Conservation (phyloP, 495 filamentous ascomycete genomes). For the Venustampulla echinocandica region DNA sequence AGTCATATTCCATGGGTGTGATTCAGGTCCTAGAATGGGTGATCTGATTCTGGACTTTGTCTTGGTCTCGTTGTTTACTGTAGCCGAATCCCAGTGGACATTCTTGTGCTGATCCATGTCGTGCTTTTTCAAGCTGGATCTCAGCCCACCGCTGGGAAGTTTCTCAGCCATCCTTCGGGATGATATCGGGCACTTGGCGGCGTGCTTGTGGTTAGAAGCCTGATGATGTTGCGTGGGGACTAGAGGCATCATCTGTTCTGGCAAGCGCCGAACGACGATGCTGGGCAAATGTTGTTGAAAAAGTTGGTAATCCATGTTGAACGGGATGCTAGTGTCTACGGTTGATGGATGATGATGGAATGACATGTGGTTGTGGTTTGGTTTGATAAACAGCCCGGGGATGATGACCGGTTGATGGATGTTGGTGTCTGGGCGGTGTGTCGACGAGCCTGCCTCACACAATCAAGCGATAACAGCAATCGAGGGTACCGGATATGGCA, state of each 20-base stretch:
- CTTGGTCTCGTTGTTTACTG: neutral
- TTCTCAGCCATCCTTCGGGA: neutral
- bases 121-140: neutral
- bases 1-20: neutral
- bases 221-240: neutral
- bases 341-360: slow-evolving; percentile 9
- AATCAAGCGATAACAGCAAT: slow-evolving; percentile 18
- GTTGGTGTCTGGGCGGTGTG: slow-evolving; percentile 10
- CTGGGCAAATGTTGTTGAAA: neutral
- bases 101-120: neutral
- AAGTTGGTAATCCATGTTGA: neutral
- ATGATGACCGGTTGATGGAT: slow-evolving; percentile 13
- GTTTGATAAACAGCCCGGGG: slow-evolving; percentile 9
- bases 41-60: neutral
- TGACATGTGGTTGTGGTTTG: slow-evolving; percentile 1
- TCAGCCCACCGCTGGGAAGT: neutral
- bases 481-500: slow-evolving; percentile 22
- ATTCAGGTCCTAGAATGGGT: neutral
- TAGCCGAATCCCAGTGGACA: neutral
- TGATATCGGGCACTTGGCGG: too few species aligned
- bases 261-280: neutral
- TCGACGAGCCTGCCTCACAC: slow-evolving; percentile 8
- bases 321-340: neutral
- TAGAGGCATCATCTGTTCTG: neutral
- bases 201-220: too few species aligned